Percentiles rank a stretch among this genome's conserved stretches.
Evolutionary conservation across 23 red algal species (phyloP).

Genomic region (Gracilaria gracilis): DNA sequence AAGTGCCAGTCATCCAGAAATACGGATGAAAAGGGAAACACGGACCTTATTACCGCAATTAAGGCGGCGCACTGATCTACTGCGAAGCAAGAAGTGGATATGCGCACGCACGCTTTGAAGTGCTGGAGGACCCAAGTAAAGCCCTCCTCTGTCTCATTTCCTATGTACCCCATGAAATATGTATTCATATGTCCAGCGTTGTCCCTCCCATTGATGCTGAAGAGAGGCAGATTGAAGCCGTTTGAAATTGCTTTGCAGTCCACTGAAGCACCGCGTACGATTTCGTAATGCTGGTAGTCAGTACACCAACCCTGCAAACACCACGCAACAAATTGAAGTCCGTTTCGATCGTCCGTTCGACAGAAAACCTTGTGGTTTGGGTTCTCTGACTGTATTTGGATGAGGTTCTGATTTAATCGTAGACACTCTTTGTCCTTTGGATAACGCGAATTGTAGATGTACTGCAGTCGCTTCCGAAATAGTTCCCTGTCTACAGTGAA

Average conservation of each 20-base stretch:
- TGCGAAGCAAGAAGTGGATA: not conserved
- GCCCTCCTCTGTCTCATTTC: not conserved
- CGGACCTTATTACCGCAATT: not conserved
- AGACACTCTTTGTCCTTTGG: not conserved
- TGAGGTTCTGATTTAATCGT: not conserved
- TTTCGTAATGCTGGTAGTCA: slow-evolving; percentile 3
- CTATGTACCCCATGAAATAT: not conserved
- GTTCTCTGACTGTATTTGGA: not conserved
- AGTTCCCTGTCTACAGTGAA: not conserved
- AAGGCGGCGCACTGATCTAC: not conserved
- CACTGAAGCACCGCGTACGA: not conserved
- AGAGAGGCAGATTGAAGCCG: not conserved
- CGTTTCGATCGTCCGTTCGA: not conserved
- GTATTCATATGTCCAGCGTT: not conserved
- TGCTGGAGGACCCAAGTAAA: not conserved
- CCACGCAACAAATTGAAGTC: not conserved
- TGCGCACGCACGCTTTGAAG: not conserved
- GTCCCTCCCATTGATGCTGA: not conserved
- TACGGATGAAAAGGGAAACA: not conserved
- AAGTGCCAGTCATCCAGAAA: not conserved
- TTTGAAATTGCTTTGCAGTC: not conserved
- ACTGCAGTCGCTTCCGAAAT: not conserved
- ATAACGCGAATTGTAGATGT: not conserved
- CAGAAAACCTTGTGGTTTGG: not conserved
- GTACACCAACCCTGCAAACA: not conserved